Percentiles rank a stretch among this genome's conserved stretches.
Conservation (phyloP, 148 eudicot species). For the Rhododendron henanense region DNA sequence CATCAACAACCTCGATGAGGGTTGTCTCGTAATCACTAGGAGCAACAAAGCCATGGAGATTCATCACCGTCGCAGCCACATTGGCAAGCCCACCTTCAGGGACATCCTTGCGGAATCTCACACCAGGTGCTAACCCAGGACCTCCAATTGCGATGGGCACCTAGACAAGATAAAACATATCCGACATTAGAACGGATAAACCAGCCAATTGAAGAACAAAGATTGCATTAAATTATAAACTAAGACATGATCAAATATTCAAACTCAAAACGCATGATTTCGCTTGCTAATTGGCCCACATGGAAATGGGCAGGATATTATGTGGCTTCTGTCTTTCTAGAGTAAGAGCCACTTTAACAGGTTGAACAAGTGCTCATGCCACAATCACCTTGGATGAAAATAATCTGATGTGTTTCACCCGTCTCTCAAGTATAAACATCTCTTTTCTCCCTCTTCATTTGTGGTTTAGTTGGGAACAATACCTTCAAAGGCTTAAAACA, state of each 20-base stretch:
- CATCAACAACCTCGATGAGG: conserved; percentile 71
- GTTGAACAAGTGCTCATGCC: background rate
- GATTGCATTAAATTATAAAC: background rate
- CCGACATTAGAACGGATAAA: conserved; percentile 4
- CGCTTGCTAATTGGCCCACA: background rate
- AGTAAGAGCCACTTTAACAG: background rate
- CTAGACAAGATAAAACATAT: conserved; percentile 20
- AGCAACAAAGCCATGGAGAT: conserved; percentile 80
- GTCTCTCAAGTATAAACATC: background rate
- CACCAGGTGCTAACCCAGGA: conserved; percentile 75
- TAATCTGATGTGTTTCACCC: background rate
- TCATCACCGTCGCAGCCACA: conserved; percentile 90
- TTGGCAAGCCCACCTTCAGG: conserved; percentile 80
- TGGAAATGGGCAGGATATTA: background rate
- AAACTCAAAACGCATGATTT: background rate
- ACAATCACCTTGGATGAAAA: background rate
- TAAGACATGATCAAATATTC: background rate
- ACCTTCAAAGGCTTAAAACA: background rate
- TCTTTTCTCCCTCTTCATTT: background rate
- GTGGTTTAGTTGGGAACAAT: background rate
- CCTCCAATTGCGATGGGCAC: conserved; percentile 96
- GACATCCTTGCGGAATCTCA: conserved; percentile 78
- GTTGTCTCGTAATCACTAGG: conserved; percentile 84
- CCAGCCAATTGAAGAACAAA: background rate
- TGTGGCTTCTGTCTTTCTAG: background rate